Evolutionary conservation across 202 grass and related monocot genomes (phyloP).

Genomic region (Bolboschoenoplectus hybrid): DNA sequence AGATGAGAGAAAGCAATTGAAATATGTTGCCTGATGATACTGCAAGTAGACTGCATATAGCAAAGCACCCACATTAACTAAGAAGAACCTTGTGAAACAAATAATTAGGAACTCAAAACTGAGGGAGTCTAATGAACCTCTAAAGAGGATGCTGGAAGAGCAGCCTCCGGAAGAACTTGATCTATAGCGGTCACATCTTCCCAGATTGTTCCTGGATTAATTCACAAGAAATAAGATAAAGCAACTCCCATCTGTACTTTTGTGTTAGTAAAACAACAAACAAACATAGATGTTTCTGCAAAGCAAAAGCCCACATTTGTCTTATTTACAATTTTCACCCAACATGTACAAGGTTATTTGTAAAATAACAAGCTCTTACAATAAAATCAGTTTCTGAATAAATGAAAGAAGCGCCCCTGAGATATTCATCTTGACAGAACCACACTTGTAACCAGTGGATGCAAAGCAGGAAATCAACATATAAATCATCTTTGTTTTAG

Average conservation of each 20-base stretch:
- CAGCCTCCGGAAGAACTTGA: conserved; percentile 92
- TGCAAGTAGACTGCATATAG: conserved; percentile 69
- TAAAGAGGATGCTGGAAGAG: conserved; percentile 86
- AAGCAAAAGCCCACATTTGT: not conserved
- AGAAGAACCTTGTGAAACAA: conserved; percentile 27
- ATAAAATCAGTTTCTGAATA: not conserved
- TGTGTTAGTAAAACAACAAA: conserved; percentile 9
- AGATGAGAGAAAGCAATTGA: conserved; percentile 75
- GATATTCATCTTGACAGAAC: conserved; percentile 7
- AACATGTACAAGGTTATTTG: conserved; percentile 8
- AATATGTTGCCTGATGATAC: conserved; percentile 84
- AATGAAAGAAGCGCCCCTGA: not conserved
- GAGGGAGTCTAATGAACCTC: conserved; percentile 64
- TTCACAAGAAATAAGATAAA: conserved; percentile 31
- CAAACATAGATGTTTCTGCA: not conserved
- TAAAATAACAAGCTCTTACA: conserved; percentile 1
- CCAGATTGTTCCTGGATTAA: conserved; percentile 68
- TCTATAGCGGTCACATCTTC: conserved; percentile 72
- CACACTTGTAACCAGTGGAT: not conserved
- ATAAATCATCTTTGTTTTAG: conserved; percentile 14
- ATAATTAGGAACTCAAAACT: conserved; percentile 25
- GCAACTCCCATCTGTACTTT: not conserved
- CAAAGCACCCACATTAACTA: conserved; percentile 37
- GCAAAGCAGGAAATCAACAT: not conserved
- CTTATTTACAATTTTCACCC: not conserved